These are phyloP conservation scores for Chiua virens DNA, from an alignment of 768 basidiomycete genomes.

Conservation along the genomic window DNA sequence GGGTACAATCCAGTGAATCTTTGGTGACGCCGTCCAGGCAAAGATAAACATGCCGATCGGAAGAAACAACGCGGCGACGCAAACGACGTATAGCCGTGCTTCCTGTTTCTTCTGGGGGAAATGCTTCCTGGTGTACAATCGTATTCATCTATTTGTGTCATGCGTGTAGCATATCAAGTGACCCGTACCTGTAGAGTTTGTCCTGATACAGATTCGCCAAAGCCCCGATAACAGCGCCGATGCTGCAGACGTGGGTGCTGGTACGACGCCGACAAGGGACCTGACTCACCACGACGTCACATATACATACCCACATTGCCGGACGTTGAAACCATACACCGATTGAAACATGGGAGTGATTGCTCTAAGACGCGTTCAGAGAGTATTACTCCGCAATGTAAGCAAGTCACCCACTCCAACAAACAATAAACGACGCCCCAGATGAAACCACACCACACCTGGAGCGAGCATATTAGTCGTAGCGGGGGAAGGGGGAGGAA, in stretches of 20 bases:
- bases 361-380: conserved; percentile 38
- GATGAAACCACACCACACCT: conserved; percentile 67
- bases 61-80: conserved; percentile 51
- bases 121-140: conserved; percentile 13
- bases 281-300: conserved; percentile 47
- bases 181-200: conserved; percentile 42
- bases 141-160: conserved; percentile 13
- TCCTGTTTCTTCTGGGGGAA: conserved; percentile 40
- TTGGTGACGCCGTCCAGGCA: conserved; percentile 60
- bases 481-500: not conserved
- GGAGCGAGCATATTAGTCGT: not conserved
- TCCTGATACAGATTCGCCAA: conserved; percentile 47
- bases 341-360: conserved; percentile 53
- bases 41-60: conserved; percentile 67
- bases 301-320: conserved; percentile 59
- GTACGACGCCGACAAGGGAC: not conserved
- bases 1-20: conserved; percentile 59
- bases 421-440: conserved; percentile 77
- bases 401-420: conserved; percentile 43
- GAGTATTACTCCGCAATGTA: not conserved
- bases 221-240: conserved; percentile 51
- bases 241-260: conserved; percentile 33
- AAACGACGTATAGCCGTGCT: conserved; percentile 58
- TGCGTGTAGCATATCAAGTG: not conserved
- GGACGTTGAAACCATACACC: conserved; percentile 61